Evolutionary conservation across 805 yeast genomes (phyloP).

Genomic region (Zygosaccharomyces siamensis): DNA sequence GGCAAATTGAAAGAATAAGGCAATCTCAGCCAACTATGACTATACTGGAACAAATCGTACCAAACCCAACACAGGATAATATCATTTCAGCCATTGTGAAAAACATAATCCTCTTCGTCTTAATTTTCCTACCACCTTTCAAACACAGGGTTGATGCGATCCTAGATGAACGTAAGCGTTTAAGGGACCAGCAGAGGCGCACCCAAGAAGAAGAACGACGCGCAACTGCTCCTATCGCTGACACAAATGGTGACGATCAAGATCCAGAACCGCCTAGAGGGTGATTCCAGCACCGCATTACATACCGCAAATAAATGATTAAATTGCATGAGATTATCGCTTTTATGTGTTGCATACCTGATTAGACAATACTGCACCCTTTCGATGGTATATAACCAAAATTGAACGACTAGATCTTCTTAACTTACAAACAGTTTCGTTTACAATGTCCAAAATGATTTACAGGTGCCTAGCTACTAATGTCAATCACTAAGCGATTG

Average conservation of each 20-base stretch:
- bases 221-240: no score
- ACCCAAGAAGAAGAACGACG: neutral
- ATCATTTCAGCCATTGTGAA: slow-evolving; percentile 18
- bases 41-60: slow-evolving; percentile 19
- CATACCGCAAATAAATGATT: neutral
- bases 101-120: slow-evolving; percentile 21
- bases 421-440: no score
- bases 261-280: no score
- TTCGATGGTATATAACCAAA: neutral
- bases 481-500: neutral
- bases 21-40: slow-evolving; percentile 8
- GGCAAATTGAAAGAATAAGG: slow-evolving; percentile 4
- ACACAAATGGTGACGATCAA: neutral
- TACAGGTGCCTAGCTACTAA: no score
- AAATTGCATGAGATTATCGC: neutral
- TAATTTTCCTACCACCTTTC: slow-evolving; percentile 22
- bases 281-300: neutral
- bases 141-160: slow-evolving; percentile 16
- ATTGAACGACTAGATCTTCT: neutral
- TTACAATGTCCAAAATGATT: no score
- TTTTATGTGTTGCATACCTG: neutral
- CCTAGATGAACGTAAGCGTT: slow-evolving; percentile 11
- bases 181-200: slow-evolving; percentile 4
- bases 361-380: neutral
- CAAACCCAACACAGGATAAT: slow-evolving; percentile 21